Base-by-base conservation (phyloP, 768 basidiomycete genomes). In the Pisolithus tinctorius region DNA sequence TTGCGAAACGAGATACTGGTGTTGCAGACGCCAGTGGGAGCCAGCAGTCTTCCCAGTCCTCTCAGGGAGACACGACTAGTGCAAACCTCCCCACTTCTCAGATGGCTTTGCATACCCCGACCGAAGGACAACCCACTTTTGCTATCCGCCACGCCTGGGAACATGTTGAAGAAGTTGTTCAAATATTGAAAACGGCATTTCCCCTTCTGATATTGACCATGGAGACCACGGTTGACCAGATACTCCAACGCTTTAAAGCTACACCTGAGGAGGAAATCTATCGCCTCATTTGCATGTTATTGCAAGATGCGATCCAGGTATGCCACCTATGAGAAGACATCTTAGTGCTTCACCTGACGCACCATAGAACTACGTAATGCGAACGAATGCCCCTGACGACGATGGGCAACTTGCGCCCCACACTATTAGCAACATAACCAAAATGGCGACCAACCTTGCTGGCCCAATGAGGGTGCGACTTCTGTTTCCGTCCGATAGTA, bases 211-310 rank as follows among this genome's bases (percentile, higher is more conserved):
- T 95, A 29, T 74, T 98, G 20, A 96, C 93, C 51, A 77, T 99
- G 76, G 96, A 99, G 71, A 94, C 92, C 14, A 88, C 97, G 79
- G 88, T 94, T 4, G 96, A 99, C 58, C 93, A 97, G 68, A 88
- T 99, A 56, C 77, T 83, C 20, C 80, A 83, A 52, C 81, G 93
- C 47, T 95, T 97, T 73, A 95, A 96, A 66, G 81, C 88, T 2
- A 77, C 80, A 1, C 78, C 83, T 2, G 96, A 99, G 53, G 96
- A 99, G 69, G 94, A 97, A 57, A 84, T 93, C 6, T 97, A 97
- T 69, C 81, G 96, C 16, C 82, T 91, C 59, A 81, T 93, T 42
- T 87, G 85, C 57, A 86, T 94, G 71, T 71, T 98, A 20, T 72
- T 97, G 34, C 82, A 86, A 53, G 95, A 97, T 63, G 93, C 88